Base-by-base conservation (phyloP, 148 eudicot genomes). In the Pharnaceum exiguum region DNA sequence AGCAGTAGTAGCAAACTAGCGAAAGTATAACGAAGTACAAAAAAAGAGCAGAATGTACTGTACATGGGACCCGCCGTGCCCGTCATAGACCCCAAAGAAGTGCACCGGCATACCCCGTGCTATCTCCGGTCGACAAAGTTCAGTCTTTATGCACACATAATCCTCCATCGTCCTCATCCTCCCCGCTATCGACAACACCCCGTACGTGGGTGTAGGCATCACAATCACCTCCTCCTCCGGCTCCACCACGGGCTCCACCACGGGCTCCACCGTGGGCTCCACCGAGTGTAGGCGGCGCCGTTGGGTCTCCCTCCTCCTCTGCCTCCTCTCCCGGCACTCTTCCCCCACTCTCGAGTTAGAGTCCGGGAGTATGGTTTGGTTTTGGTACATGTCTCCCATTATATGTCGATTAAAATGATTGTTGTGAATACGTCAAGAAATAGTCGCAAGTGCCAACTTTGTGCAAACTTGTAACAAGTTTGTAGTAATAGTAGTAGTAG, bases 11-110 rank as follows among this genome's bases (percentile, higher is more conserved):
- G 29, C 7, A 50, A 38, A 38, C 15, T 38, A 3, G n/a, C 0
- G 4, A 46, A 21, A 4, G 27, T 4, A 21, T 21, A 21, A 46
- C 1, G 36, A 7, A 30, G 2, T 5, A 50, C 5, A 1, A 51
- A n/a, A 29, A n/a, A n/a, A 23, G 5, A 32, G 15, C 10, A 30
- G 32, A 18, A 8, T 30, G 44, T 27, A 29, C 19, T 30, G 47
- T 73, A 77, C 85, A 22, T 77, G 75, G 65, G 75, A 8, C 3
- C 85, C 81, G 18, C 81, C 81, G 21, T 80, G 85, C 11, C 85
- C 85, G 35, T 80, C 81, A 38, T 10, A 80, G 15, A 80, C 81
- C 11, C 61, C 81, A 22, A 73, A 77, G 67, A 54, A 80, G 50
- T 80, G 81, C 40, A 80, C 81, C 10, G 81, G 84, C 0, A 17